These are phyloP conservation scores for Citrullus mucosospermus DNA, from an alignment of 306 rosid genomes.

Conservation along the genomic window DNA sequence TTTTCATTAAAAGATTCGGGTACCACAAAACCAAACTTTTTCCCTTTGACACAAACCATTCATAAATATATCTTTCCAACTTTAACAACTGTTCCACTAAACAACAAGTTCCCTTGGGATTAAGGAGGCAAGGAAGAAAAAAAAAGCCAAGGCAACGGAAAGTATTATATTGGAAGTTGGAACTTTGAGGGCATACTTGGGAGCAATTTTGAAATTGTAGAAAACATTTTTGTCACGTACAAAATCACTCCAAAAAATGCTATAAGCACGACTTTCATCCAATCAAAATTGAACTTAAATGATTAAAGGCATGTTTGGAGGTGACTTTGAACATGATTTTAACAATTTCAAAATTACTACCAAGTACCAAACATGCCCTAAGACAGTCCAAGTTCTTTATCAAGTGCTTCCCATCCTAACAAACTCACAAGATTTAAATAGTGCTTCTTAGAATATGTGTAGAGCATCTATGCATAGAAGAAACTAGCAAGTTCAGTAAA, in stretches of 20 bases:
- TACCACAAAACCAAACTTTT: background rate
- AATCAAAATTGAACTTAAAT: too few species aligned
- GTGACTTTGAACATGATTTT: background rate
- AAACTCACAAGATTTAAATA: background rate
- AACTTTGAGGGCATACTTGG: background rate
- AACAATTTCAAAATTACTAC: too few species aligned
- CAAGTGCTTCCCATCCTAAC: background rate
- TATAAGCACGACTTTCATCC: background rate
- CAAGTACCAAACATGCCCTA: background rate
- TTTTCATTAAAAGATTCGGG: background rate
- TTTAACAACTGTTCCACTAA: background rate
- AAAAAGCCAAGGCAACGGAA: background rate
- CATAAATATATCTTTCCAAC: background rate
- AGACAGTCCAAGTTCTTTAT: background rate
- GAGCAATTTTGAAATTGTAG: background rate
- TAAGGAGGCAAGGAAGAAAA: background rate
- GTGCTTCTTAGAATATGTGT: background rate
- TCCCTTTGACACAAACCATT: background rate
- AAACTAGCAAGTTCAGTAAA: background rate
- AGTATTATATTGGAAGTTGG: background rate
- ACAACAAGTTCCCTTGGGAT: background rate
- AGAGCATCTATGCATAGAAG: background rate
- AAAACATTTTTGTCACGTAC: background rate
- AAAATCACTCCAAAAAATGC: background rate
- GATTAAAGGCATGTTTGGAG: background rate